These are phyloP conservation scores for Eucalyptus decipiens DNA, from an alignment of 345 rosid species.

Conservation along the genomic window DNA sequence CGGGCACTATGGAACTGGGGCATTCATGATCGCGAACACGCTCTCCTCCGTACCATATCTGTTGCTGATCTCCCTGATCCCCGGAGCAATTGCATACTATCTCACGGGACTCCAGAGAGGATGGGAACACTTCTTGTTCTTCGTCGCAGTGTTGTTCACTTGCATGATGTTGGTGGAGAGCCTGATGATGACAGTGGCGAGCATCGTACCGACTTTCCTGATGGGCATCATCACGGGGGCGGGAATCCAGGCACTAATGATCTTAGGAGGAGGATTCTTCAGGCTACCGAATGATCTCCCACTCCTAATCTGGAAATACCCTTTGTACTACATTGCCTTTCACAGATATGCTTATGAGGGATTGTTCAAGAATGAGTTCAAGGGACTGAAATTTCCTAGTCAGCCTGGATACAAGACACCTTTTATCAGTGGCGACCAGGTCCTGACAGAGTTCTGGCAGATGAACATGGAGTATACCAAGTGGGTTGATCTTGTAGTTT, in stretches of 20 bases:
- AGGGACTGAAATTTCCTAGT: conserved; percentile 4
- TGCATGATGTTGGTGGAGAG: neutral
- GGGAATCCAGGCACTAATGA: neutral
- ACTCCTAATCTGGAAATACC: neutral
- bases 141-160: neutral
- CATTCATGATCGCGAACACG: neutral
- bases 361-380: conserved; percentile 1
- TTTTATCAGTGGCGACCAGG: conserved; percentile 11
- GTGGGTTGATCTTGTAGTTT: conserved; percentile 15
- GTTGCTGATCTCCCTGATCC: neutral
- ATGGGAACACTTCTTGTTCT: neutral
- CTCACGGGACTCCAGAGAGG: neutral
- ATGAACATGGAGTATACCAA: neutral
- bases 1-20: neutral
- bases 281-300: neutral
- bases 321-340: neutral
- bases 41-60: neutral
- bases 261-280: neutral
- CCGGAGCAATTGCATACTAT: neutral
- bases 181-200: neutral
- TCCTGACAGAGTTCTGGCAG: conserved; percentile 3
- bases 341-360: conserved; percentile 1
- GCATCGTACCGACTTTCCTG: neutral
- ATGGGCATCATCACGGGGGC: neutral
- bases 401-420: neutral